Conservation (phyloP, 345 rosid species). For the Excoecaria agallocha region DNA sequence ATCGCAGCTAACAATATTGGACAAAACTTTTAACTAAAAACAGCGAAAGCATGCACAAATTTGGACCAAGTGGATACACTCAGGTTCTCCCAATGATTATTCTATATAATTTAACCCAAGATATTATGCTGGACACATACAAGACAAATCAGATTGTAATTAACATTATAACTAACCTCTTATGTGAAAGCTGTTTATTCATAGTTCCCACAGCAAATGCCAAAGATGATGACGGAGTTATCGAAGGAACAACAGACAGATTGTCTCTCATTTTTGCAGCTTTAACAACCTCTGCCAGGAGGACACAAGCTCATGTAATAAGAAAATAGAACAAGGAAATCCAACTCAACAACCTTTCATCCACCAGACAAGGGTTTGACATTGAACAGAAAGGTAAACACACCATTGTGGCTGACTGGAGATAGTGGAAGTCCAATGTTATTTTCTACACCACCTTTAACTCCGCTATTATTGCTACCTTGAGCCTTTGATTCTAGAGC, state of each 20-base stretch:
- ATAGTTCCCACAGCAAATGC: conserved; percentile 18
- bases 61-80: background rate
- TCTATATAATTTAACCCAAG: background rate
- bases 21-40: background rate
- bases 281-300: conserved; percentile 38
- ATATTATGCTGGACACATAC: background rate
- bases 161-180: conserved; percentile 17
- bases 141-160: background rate
- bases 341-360: conserved; percentile 10
- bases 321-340: conserved; percentile 17
- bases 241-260: conserved; percentile 21
- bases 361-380: conserved; percentile 14
- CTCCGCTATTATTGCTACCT: conserved; percentile 18
- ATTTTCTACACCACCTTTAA: conserved; percentile 27
- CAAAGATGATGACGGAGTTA: conserved; percentile 25
- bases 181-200: conserved; percentile 28
- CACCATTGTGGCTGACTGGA: conserved; percentile 33
- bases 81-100: background rate
- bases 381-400: conserved; percentile 13
- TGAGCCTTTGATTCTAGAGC: conserved; percentile 35
- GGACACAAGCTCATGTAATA: conserved; percentile 19
- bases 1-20: background rate
- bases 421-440: conserved; percentile 17
- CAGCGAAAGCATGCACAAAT: background rate
- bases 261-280: conserved; percentile 33